These are phyloP conservation scores for Dioszegia hungarica DNA, from an alignment of 768 basidiomycete species.

Conservation along the genomic window DNA sequence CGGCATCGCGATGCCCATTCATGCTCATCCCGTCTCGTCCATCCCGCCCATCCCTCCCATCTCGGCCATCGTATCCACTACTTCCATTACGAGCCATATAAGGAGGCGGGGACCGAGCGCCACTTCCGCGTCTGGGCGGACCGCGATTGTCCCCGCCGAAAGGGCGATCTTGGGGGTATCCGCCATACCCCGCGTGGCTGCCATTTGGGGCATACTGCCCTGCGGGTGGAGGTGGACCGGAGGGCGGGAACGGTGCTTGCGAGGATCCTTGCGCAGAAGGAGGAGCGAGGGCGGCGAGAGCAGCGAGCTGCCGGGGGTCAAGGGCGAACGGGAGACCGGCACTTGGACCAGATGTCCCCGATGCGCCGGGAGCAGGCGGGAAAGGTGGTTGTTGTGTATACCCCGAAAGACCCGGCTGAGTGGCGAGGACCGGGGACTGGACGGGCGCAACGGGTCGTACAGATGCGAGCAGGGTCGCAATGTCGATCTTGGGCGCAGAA, in stretches of 20 bases:
- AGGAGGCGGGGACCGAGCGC: neutral
- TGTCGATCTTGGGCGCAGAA: slow-evolving; percentile 14
- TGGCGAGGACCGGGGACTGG: neutral
- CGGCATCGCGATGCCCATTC: neutral
- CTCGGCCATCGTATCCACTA: neutral
- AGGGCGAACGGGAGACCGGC: slow-evolving; percentile 7
- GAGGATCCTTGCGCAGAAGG: neutral
- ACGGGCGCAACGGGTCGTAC: slow-evolving; percentile 1
- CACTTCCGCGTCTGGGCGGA: neutral
- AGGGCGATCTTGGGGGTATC: neutral
- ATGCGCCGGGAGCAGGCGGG: neutral
- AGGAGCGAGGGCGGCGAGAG: slow-evolving; percentile 15
- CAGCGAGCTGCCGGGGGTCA: slow-evolving; percentile 19
- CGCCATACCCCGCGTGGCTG: too few species aligned
- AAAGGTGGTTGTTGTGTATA: neutral
- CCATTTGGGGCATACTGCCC: neutral
- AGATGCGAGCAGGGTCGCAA: slow-evolving; percentile 33
- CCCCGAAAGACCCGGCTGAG: neutral
- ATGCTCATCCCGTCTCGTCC: neutral
- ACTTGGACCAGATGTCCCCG: neutral
- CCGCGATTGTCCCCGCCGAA: neutral
- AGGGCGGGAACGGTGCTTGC: neutral
- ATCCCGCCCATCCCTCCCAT: neutral
- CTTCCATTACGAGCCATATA: neutral
- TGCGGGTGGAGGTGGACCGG: neutral